A percentile compares a stretch with the other conserved stretches of the same genome.
These are phyloP conservation scores for Linum lewisii DNA, from an alignment of 345 rosid species.

Conservation along the genomic window DNA sequence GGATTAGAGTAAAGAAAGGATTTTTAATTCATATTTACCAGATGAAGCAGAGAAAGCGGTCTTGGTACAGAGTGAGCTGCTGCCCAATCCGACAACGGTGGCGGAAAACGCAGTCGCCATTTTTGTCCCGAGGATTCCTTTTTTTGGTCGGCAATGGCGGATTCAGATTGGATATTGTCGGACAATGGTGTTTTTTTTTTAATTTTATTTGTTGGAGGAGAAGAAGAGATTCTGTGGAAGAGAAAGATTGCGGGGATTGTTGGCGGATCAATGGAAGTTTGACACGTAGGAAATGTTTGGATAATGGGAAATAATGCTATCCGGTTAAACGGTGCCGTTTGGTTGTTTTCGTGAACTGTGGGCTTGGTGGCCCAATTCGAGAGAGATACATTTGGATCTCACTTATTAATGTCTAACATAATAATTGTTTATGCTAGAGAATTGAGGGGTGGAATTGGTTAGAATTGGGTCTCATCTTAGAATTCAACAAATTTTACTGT, in stretches of 20 bases:
- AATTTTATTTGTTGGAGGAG: constrained; percentile 4
- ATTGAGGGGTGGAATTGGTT: too few species aligned
- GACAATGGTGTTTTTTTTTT: neutral
- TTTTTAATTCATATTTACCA: constrained; percentile 28
- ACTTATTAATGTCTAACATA: too few species aligned
- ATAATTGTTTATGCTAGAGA: too few species aligned
- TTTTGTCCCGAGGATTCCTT: neutral
- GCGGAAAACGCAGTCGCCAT: constrained; percentile 62
- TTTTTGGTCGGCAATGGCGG: neutral
- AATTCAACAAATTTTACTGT: too few species aligned
- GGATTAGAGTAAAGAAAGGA: neutral
- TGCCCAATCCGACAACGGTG: constrained; percentile 60
- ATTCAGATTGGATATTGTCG: neutral
- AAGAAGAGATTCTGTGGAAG: constrained; percentile 37
- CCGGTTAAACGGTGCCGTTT: too few species aligned
- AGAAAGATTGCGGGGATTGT: constrained; percentile 36
- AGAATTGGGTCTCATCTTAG: too few species aligned
- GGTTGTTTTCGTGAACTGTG: too few species aligned
- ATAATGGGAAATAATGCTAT: constrained; percentile 17
- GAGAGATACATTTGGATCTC: too few species aligned
- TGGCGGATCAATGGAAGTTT: constrained; percentile 32
- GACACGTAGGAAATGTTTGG: constrained; percentile 48
- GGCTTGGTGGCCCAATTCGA: too few species aligned
- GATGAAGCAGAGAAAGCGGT: constrained; percentile 22
- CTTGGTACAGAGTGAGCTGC: constrained; percentile 29